Evolutionary conservation across 768 basidiomycete genomes (phyloP).

Genomic region (Lentinula edodes): DNA sequence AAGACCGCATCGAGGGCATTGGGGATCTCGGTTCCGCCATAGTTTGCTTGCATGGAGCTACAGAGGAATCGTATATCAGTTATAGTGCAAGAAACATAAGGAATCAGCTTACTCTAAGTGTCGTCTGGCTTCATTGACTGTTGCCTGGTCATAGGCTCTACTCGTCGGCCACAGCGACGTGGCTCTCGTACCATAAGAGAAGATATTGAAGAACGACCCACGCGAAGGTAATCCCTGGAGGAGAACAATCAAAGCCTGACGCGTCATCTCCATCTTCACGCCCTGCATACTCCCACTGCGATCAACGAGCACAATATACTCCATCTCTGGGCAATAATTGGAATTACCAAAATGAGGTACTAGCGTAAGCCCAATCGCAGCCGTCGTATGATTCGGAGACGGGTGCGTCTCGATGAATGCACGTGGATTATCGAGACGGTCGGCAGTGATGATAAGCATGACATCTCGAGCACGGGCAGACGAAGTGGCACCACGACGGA

Average conservation of each 20-base stretch:
- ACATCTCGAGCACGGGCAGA: constrained; percentile 44
- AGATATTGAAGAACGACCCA: constrained; percentile 49
- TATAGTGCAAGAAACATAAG: too few relatives aligned
- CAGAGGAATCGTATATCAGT: not conserved
- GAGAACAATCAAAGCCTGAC: constrained; percentile 37
- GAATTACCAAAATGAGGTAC: constrained; percentile 42
- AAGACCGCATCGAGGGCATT: constrained; percentile 35
- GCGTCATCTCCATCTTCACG: constrained; percentile 38
- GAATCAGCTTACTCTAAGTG: not conserved
- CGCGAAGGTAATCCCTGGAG: constrained; percentile 40
- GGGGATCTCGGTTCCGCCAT: constrained; percentile 47
- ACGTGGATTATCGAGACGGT: constrained; percentile 45
- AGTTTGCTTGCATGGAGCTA: constrained; percentile 22
- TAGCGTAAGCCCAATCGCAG: constrained; percentile 50
- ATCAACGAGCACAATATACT: constrained; percentile 59
- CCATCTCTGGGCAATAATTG: constrained; percentile 35
- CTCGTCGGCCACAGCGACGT: constrained; percentile 31
- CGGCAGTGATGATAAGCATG: constrained; percentile 42
- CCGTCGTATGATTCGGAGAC: constrained; percentile 21
- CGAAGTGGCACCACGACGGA: not conserved
- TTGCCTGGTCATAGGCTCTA: constrained; percentile 22
- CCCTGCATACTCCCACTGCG: constrained; percentile 49
- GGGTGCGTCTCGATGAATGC: constrained; percentile 45
- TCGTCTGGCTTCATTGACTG: constrained; percentile 16
- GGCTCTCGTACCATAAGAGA: constrained; percentile 38